Percentiles rank a stretch among this genome's conserved stretches.
Conservation (phyloP, 306 rosid genomes). For the Herpetospermum pedunculosum region DNA sequence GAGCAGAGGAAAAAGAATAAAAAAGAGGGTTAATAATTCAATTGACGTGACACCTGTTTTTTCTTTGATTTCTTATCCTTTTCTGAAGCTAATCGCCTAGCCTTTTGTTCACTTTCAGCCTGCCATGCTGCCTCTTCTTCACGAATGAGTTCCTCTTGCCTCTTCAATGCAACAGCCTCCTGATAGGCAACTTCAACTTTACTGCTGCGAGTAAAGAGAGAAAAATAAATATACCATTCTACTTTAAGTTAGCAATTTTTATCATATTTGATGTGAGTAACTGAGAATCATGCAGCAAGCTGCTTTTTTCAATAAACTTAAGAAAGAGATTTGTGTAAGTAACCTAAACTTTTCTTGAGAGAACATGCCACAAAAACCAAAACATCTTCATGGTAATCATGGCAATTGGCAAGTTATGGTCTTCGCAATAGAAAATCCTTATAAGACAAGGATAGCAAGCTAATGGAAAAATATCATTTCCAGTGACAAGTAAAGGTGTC, state of each 20-base stretch:
- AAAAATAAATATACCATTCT: slow-evolving; percentile 13
- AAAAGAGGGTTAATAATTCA: neutral
- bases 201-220: slow-evolving; percentile 49
- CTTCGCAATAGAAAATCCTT: neutral
- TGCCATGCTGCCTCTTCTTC: slow-evolving; percentile 98
- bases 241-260: neutral
- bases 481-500: neutral
- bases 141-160: slow-evolving; percentile 98
- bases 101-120: slow-evolving; percentile 84
- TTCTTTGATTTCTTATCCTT: slow-evolving; percentile 89
- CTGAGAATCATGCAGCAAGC: neutral
- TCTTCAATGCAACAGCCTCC: slow-evolving; percentile 95
- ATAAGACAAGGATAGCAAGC: neutral
- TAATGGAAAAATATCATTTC: neutral
- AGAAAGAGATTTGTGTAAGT: neutral
- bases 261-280: neutral
- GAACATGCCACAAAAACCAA: neutral
- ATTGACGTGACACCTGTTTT: slow-evolving; percentile 44
- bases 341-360: neutral
- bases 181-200: slow-evolving; percentile 96
- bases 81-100: slow-evolving; percentile 64
- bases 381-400: neutral
- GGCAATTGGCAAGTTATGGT: neutral
- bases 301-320: neutral
- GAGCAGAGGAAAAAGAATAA: neutral